Conservation (phyloP, 2,329 filamentous ascomycete genomes). For the Fusarium sp. region DNA sequence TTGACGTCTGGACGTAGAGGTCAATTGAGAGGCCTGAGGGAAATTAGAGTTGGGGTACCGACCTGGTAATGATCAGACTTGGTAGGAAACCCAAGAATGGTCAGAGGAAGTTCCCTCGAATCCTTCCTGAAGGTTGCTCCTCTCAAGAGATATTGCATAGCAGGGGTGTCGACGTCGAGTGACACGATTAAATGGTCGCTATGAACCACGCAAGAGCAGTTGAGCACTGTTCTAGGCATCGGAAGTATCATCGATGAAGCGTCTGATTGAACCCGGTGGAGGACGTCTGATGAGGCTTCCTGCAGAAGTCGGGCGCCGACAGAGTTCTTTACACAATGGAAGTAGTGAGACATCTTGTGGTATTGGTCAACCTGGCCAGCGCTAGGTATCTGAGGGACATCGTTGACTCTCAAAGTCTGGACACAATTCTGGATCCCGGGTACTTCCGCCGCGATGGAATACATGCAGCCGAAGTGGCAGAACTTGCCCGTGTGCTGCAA, state of each 20-base stretch:
- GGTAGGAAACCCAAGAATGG: background rate
- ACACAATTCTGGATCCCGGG: background rate
- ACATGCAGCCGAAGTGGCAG: background rate
- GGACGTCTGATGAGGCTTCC: background rate
- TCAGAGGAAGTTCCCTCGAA: background rate
- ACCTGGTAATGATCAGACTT: background rate
- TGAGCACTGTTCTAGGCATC: background rate
- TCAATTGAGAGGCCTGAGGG: fast-evolving
- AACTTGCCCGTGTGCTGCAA: background rate
- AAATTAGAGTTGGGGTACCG: fast-evolving
- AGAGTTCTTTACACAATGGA: background rate
- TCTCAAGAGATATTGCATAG: background rate
- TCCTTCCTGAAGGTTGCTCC: background rate
- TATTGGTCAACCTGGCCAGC: background rate
- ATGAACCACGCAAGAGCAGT: background rate
- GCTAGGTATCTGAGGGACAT: background rate
- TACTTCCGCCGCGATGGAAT: background rate
- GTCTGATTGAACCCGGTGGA: too few species aligned
- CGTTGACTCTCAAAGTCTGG: background rate
- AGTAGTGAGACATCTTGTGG: slow-evolving; percentile 2
- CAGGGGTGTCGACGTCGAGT: background rate
- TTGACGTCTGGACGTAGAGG: fast-evolving
- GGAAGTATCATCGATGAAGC: background rate
- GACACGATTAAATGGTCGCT: background rate
- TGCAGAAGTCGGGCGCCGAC: background rate